Evolutionary conservation across 2,329 filamentous ascomycete species (phyloP), one percentile per base, ranked within the genome.

Genomic region (Fusarium sp.): DNA sequence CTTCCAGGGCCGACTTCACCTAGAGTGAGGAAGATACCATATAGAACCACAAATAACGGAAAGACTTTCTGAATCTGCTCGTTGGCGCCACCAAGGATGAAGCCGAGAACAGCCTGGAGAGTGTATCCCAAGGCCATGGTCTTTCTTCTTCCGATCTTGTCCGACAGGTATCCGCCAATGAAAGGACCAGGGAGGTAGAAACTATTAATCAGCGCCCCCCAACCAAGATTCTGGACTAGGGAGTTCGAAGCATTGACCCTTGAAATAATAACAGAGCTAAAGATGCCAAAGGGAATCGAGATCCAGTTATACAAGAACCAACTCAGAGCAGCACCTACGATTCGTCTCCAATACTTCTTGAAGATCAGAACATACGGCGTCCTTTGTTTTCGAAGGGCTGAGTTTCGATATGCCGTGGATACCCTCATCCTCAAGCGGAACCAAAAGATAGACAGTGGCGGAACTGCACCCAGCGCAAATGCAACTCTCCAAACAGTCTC

Each of bases 271-370:
- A 65, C 30, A 6, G 62, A 65, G 4, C 62, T 65, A 7, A 65
- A 65, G 14, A 65, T 63, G 1, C 62, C 62, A 14, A 63, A 65
- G 4, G 62, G 62, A 7, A 65, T 63, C 0, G 62, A 65, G 6
- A 63, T 65, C 62, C 62, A 65, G 7, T 65, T 65, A 8, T 65
- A 65, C 6, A 65, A 1, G 35, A 65, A 65, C 58, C 62, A 65
- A 12, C 58, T 47, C 2, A 65, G 24, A 26, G 47, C 39, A 36
- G 62, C 62, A 1, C 62, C 58, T 20, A 41, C 24, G 5, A 65
- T 47, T 2, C 62, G 58, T 11, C 62, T 36, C 47, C 47, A 65
- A 5, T 65, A 65, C n/a, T 65, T 65, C 28, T 54, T 65, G 6
- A 65, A 63, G 1, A 65, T 65, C 0, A 63, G 22, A 5, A 55